Base-by-base conservation (phyloP, 495 filamentous ascomycete genomes). In the Lentithecium fluviatile region DNA sequence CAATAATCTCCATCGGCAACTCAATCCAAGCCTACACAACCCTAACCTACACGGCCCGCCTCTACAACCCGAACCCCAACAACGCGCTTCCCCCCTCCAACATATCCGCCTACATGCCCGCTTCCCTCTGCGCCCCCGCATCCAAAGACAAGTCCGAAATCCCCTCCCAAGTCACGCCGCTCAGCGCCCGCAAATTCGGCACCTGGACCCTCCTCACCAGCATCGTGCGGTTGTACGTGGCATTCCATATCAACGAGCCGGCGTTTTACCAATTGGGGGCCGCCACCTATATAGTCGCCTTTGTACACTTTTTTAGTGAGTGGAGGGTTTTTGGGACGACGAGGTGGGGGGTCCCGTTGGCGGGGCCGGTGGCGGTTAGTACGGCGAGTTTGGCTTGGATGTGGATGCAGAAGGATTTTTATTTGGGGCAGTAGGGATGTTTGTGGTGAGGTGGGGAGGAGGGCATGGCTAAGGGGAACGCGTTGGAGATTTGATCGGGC, bases 151-250 rank as follows among this genome's bases (percentile, higher is more conserved):
- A 51, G 12, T 52, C 13, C 49, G 17, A 49, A 57, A 34, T 56
- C 19, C 47, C 26, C 25, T 62, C 62, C 8, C 72, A 83, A 63
- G 83, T 85, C 21, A 90, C 86, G 2, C 79, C 86, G 4, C 83
- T 97, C 36, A 86, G 86, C 23, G 84, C 88, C 6, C 87, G 94
- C 52, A 82, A 89, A 10, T 97, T 97, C 71, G 95, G 90, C 42
- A 95, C 90, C 57, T 99, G 91, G 84, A 97, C 92, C 0, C 80
- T 93, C 62, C 72, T 96, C 49, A 81, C 85, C 12, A 77, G 82
- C 34, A 74, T 96, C 34, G 79, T 97, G 48, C 84, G 94, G 26
- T 69, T 92, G 62, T 95, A 94, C 67, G 89, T 90, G 10, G 88
- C 88, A 24, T 97, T 96, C 78, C 78, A 96, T 72, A 87, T 96